Evolutionary conservation across 495 filamentous ascomycete genomes (phyloP), one percentile per base, ranked within the genome.

Genomic region (Pyronema omphalodes): DNA sequence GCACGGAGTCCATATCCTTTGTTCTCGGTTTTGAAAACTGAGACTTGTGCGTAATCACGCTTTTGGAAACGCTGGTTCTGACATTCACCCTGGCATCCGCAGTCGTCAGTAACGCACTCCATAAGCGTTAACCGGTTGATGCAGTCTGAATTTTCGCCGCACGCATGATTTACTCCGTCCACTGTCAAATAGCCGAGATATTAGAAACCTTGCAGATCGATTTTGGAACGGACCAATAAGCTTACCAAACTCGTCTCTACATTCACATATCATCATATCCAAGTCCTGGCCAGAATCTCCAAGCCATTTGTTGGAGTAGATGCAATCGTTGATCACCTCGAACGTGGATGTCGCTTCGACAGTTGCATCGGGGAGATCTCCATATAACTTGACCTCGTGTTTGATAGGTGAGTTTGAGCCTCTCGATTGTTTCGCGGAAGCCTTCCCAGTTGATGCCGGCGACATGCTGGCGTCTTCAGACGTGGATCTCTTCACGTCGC

Each of bases 101-200:
- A 94, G 49, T 82, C 78, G 56, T 78, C 76, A 41, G 81, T 79
- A 15, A 85, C 75, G 66, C 91, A 99, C 68, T 99, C 91, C 73
- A 99, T 94, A 64, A 94, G 94, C 35, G 91, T 96, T 52, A 85
- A 82, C 65, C 93, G 86, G 66, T 99, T 99, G 71, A 99, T 99
- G 67, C 91, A 99, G 67, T 96, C 91, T 14, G 91, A 95, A 68
- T 96, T 87, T 58, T 93, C 86, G 39, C 86, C 91, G 67, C 91
- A 99, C 48, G 91, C 88, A 64, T 79, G 69, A 70, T 99, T 99
- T 68, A 72, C 58, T 9, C 44, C 52, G 53, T 55, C 37, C 41
- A 58, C 19, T 51, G 47, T 19, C 12, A 17, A 50, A 36, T 15
- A 14, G 23, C 9, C 18, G 9, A 19, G 45, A 14, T 45, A 45